Evolutionary conservation across 331 rosid species (phyloP).

Genomic region (Phaseolus coccineus): DNA sequence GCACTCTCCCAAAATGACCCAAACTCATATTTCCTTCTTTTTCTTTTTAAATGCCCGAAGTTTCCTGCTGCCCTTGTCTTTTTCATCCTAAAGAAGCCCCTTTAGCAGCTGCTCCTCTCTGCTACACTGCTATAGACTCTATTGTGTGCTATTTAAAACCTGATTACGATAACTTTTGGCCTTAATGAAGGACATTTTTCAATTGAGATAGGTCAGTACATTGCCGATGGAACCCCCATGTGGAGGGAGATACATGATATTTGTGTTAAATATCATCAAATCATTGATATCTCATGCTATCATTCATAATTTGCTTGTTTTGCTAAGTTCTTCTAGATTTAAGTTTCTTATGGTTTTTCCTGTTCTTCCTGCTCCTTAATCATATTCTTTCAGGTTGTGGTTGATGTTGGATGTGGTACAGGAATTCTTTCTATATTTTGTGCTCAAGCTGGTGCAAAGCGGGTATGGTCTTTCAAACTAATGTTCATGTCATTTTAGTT

Average conservation of each 20-base stretch:
- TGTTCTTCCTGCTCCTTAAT: background rate
- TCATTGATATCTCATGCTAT: conserved; percentile 5
- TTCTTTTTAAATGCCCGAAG: too few relatives aligned
- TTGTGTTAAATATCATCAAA: background rate
- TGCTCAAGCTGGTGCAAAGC: conserved; percentile 97
- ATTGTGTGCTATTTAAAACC: too few relatives aligned
- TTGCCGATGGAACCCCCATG: background rate
- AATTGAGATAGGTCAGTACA: background rate
- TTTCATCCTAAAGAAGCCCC: too few relatives aligned
- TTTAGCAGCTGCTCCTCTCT: too few relatives aligned
- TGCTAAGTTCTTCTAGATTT: conserved; percentile 23
- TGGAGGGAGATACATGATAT: conserved; percentile 4
- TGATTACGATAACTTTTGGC: background rate
- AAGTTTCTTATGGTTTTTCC: conserved; percentile 28
- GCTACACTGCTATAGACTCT: too few relatives aligned
- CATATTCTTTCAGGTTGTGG: conserved; percentile 76
- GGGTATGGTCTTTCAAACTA: conserved; percentile 61
- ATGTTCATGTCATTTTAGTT: conserved; percentile 31
- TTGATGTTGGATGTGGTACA: conserved; percentile 98
- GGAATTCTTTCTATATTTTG: conserved; percentile 98
- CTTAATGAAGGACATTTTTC: conserved; percentile 21
- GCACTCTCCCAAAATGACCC: too few relatives aligned
- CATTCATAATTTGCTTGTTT: conserved; percentile 28
- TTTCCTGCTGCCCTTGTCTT: too few relatives aligned
- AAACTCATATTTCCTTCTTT: too few relatives aligned